These are phyloP conservation scores for Alternaria tenuissima DNA, from an alignment of 2,329 filamentous ascomycete genomes.

Conservation along the genomic window DNA sequence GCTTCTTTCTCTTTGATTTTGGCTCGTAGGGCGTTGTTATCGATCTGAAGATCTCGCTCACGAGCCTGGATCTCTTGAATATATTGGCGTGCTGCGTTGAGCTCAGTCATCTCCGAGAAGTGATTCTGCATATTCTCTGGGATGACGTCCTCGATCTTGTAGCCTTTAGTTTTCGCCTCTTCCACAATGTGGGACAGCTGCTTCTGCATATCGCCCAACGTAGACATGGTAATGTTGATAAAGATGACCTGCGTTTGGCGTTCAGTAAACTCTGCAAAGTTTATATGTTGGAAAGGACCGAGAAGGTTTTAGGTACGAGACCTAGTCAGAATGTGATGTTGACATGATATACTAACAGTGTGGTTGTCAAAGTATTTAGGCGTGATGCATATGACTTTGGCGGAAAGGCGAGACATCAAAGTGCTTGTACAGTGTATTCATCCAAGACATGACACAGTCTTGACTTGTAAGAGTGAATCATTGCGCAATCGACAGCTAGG, in stretches of 20 bases:
- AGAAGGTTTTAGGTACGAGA: not conserved
- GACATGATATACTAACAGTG: conserved; percentile 2
- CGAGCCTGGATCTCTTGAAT: conserved; percentile 26
- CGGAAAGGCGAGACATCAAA: not conserved
- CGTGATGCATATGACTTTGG: not conserved
- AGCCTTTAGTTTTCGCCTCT: conserved; percentile 20
- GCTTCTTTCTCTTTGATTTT: conserved; percentile 24
- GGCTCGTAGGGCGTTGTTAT: conserved; percentile 13
- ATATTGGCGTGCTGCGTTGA: conserved; percentile 25
- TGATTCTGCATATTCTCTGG: conserved; percentile 20
- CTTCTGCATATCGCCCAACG: conserved; percentile 22
- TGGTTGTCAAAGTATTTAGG: not conserved
- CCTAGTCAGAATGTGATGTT: not conserved
- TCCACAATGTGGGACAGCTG: conserved; percentile 24
- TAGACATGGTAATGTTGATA: conserved; percentile 14
- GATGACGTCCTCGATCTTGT: conserved; percentile 25
- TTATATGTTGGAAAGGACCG: not conserved
- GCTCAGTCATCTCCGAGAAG: conserved; percentile 17
- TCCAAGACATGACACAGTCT: not conserved
- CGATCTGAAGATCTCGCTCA: conserved; percentile 16
- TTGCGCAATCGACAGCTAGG: not conserved
- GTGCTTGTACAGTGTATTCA: not conserved
- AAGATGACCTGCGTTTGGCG: not conserved
- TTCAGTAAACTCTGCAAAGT: not conserved
- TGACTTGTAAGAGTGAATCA: not conserved